These are phyloP conservation scores for Backusella westeae DNA, from an alignment of 192 early-diverging fungal species.

Conservation along the genomic window DNA sequence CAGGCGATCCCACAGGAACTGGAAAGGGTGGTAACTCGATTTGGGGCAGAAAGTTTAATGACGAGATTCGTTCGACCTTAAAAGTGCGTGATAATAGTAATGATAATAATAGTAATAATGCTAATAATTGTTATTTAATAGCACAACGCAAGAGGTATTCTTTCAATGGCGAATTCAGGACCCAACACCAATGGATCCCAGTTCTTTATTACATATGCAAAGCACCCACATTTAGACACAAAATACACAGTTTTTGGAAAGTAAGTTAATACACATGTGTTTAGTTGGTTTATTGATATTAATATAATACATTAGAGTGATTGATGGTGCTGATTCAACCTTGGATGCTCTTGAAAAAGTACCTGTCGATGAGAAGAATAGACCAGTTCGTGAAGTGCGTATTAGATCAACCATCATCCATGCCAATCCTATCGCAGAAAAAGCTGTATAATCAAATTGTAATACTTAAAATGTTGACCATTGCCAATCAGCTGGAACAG, in stretches of 20 bases:
- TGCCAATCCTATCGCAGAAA: constrained; percentile 92
- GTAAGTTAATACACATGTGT: constrained; percentile 35
- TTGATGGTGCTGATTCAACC: constrained; percentile 81
- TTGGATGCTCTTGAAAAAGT: constrained; percentile 85
- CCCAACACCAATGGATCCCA: constrained; percentile 88
- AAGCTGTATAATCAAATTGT: constrained; percentile 5
- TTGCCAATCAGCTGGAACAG: constrained; percentile 17
- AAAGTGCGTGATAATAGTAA: constrained; percentile 46
- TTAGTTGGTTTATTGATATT: neutral
- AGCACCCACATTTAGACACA: constrained; percentile 84
- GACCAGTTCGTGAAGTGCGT: constrained; percentile 76
- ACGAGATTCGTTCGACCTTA: constrained; percentile 76
- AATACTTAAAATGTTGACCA: constrained; percentile 14
- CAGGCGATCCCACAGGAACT: constrained; percentile 84
- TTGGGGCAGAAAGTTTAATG: constrained; percentile 79
- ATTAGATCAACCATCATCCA: constrained; percentile 82
- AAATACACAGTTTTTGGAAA: constrained; percentile 94
- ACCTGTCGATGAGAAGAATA: constrained; percentile 79
- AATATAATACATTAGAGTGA: constrained; percentile 55
- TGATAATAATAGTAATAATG: neutral
- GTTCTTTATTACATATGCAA: constrained; percentile 89
- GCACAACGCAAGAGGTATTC: constrained; percentile 85
- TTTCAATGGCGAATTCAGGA: constrained; percentile 93
- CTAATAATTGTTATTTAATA: constrained; percentile 24
- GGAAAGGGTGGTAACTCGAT: constrained; percentile 88